A percentile compares a stretch with the other conserved stretches of the same genome.
Conservation (phyloP, 106 monocot genomes). For the Dendrobium huoshanense region DNA sequence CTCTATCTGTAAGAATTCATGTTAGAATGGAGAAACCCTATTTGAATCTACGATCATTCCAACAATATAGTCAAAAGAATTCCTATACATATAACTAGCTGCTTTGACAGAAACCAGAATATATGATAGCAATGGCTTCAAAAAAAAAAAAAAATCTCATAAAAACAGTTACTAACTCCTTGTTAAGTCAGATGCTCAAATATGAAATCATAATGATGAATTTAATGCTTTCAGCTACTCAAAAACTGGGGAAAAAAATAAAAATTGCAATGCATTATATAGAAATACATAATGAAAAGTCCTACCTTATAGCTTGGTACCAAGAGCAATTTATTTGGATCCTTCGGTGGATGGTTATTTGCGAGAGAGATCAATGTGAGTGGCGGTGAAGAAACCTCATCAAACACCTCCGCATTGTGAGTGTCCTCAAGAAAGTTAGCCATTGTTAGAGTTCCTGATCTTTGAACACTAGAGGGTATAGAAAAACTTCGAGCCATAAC, state of each 20-base stretch:
- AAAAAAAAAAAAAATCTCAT: background rate
- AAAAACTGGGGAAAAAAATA: background rate
- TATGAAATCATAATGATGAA: background rate
- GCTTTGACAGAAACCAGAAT: background rate
- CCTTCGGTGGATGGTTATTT: background rate
- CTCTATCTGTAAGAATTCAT: background rate
- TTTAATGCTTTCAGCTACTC: background rate
- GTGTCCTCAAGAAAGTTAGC: conserved; percentile 12
- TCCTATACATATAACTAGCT: background rate
- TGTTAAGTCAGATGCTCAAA: no score
- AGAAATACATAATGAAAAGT: background rate
- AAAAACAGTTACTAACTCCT: background rate
- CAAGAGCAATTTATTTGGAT: background rate
- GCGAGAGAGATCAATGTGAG: conserved; percentile 18
- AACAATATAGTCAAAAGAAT: background rate
- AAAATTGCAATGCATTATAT: background rate
- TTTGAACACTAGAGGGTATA: conserved; percentile 53
- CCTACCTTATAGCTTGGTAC: background rate
- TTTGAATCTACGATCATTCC: background rate
- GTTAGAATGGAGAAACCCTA: background rate
- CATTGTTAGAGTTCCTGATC: conserved; percentile 13
- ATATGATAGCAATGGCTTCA: background rate
- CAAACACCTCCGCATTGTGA: conserved; percentile 13
- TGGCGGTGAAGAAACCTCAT: conserved; percentile 29
- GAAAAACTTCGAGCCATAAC: conserved; percentile 47